Percentiles rank a stretch among this genome's conserved stretches.
These are phyloP conservation scores for Rhizophagus sp. DNA, from an alignment of 192 early-diverging fungal genomes.

Conservation along the genomic window DNA sequence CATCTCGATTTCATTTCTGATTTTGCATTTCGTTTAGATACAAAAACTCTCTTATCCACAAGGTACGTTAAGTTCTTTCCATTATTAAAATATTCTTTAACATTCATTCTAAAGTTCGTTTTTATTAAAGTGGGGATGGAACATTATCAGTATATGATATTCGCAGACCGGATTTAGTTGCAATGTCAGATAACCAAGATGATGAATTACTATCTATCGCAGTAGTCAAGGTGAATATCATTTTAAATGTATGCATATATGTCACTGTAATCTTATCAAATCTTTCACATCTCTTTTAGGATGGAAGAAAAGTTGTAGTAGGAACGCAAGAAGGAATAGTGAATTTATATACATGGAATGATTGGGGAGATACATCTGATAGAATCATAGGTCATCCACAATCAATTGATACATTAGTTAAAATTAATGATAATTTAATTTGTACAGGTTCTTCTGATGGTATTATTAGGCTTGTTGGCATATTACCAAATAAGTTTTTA, in stretches of 20 bases:
- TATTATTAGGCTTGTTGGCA: conserved; percentile 77
- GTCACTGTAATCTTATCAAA: neutral
- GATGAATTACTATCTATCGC: conserved; percentile 89
- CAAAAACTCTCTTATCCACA: conserved; percentile 78
- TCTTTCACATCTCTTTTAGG: conserved; percentile 37
- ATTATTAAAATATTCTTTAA: neutral
- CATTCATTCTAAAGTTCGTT: neutral
- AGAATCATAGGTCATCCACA: conserved; percentile 93
- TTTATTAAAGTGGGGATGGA: conserved; percentile 77
- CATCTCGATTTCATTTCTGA: conserved; percentile 94
- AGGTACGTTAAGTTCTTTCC: conserved; percentile 39
- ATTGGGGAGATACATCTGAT: conserved; percentile 94
- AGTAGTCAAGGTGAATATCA: conserved; percentile 59
- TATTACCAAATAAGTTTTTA: conserved; percentile 92
- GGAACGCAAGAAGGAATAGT: conserved; percentile 90
- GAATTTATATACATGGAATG: conserved; percentile 84
- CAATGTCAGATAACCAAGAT: conserved; percentile 91
- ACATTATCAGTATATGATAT: conserved; percentile 89
- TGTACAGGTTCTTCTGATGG: conserved; percentile 94
- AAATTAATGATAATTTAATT: conserved; percentile 80
- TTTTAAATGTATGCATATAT: neutral
- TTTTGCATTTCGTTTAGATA: conserved; percentile 67
- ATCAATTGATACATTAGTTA: conserved; percentile 84
- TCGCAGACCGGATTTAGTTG: conserved; percentile 81
- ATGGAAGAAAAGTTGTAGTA: conserved; percentile 81